Percentiles rank a stretch among this genome's conserved stretches.
These are phyloP conservation scores for Pleurotus tuoliensis DNA, from an alignment of 768 basidiomycete species.

Conservation along the genomic window DNA sequence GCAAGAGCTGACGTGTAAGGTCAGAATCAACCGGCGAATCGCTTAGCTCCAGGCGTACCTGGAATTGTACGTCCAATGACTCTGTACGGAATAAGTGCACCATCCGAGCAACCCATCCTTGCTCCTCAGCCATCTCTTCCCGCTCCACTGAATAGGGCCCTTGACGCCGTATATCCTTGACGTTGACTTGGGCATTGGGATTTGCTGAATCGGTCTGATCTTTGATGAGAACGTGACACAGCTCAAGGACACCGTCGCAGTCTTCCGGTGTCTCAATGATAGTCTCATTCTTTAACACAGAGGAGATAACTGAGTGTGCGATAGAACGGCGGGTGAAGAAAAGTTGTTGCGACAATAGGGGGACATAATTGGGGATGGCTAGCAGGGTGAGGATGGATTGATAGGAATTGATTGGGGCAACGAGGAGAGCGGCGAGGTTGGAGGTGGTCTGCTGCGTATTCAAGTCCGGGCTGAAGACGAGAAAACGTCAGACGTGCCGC, in stretches of 20 bases:
- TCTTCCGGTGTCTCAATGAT: constrained; percentile 92
- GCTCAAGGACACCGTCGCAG: constrained; percentile 87
- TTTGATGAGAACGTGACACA: constrained; percentile 89
- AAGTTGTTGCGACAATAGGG: constrained; percentile 80
- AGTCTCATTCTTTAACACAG: constrained; percentile 95
- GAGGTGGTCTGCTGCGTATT: constrained; percentile 82
- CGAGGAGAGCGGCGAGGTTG: constrained; percentile 87
- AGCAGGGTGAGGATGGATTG: constrained; percentile 96
- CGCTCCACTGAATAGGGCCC: constrained; percentile 64
- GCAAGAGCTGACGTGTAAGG: constrained; percentile 59
- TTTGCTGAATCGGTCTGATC: constrained; percentile 64
- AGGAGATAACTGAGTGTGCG: constrained; percentile 91
- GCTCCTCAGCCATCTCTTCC: constrained; percentile 96
- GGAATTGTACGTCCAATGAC: constrained; percentile 83
- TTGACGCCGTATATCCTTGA: constrained; percentile 49
- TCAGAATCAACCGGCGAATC: neutral
- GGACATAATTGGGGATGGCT: constrained; percentile 86
- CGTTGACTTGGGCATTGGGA: constrained; percentile 29
- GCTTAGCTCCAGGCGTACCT: constrained; percentile 45
- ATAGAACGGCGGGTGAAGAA: constrained; percentile 90
- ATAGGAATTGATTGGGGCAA: constrained; percentile 95
- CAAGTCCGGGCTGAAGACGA: constrained; percentile 68
- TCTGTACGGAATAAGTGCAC: constrained; percentile 92
- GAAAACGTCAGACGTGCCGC: constrained; percentile 2
- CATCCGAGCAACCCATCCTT: constrained; percentile 98